Percentiles rank a stretch among this genome's conserved stretches.
Conservation (phyloP, 108 stramenopile species). For the Asterionellopsis glacialis region DNA sequence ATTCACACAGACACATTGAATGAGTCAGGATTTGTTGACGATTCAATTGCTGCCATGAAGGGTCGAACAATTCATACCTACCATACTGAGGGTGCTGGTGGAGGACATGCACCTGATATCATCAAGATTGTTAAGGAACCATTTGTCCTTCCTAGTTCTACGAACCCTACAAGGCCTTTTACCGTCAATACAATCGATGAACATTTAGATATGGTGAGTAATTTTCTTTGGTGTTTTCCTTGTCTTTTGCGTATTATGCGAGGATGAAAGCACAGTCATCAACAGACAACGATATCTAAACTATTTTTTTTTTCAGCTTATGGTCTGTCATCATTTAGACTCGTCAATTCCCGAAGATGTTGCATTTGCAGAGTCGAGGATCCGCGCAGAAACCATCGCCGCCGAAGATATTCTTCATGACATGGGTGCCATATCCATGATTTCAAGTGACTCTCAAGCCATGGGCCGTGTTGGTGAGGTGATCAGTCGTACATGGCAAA, state of each 20-base stretch:
- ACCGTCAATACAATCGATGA: slow-evolving; percentile 97
- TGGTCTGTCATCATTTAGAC: slow-evolving; percentile 95
- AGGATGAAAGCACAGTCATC: not conserved
- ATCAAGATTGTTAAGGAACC: slow-evolving; percentile 91
- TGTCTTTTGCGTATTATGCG: not conserved
- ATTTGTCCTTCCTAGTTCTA: slow-evolving; percentile 92
- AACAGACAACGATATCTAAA: not conserved
- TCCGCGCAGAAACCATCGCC: slow-evolving; percentile 96
- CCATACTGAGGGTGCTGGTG: slow-evolving; percentile 84
- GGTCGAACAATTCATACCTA: slow-evolving; percentile 94
- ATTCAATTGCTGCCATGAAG: slow-evolving; percentile 91
- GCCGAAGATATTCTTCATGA: slow-evolving; percentile 97
- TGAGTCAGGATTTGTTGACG: slow-evolving; percentile 92
- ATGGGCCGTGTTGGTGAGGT: slow-evolving; percentile 99
- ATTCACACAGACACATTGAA: slow-evolving; percentile 99
- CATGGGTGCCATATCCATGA: slow-evolving; percentile 94
- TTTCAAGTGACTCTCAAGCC: slow-evolving; percentile 89
- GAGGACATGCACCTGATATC: slow-evolving; percentile 98
- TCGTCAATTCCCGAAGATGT: slow-evolving; percentile 92
- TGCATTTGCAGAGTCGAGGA: slow-evolving; percentile 94
- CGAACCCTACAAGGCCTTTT: slow-evolving; percentile 96
- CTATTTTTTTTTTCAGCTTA: slow-evolving; percentile 39
- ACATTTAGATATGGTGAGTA: slow-evolving; percentile 90
- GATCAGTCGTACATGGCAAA: slow-evolving; percentile 97
- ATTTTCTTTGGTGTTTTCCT: not conserved